Percentiles rank a stretch among this genome's conserved stretches.
phyloP scores from a whole-genome alignment of 2,329 filamentous ascomycete genomes.

The Aspergillus sojae region DNA sequence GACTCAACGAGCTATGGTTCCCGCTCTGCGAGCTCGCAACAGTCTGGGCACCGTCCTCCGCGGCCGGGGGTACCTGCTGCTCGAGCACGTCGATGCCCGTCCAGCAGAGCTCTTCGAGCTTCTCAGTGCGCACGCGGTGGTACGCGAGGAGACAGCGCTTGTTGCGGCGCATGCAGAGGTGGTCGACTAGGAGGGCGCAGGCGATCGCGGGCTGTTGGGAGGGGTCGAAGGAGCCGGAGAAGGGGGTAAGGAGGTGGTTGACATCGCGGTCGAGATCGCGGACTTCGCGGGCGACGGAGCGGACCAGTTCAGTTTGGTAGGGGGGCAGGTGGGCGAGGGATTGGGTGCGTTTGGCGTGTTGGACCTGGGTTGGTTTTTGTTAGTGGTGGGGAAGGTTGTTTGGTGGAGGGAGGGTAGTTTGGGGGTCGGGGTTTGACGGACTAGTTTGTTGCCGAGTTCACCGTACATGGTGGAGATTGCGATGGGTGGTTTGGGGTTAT shows the following conservation, averaged over 20 bases:
- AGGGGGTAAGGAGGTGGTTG: conserved; percentile 74
- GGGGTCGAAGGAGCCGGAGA: conserved; percentile 83
- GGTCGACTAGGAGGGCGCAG: conserved; percentile 87
- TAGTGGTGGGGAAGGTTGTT: not conserved
- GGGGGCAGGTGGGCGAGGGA: conserved; percentile 82
- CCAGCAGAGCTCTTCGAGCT: conserved; percentile 93
- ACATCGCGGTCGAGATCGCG: conserved; percentile 90
- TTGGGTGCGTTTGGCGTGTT: conserved; percentile 94
- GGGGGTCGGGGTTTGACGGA: conserved; percentile 42
- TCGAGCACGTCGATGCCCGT: conserved; percentile 82
- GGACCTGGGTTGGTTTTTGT: conserved; percentile 58
- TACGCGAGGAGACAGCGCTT: conserved; percentile 95
- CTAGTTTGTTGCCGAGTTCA: conserved; percentile 82
- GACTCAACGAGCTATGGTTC: conserved; percentile 74
- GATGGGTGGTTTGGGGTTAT: no score
- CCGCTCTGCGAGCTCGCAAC: conserved; percentile 51
- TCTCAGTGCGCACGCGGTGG: conserved; percentile 85
- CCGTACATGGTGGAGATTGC: conserved; percentile 69
- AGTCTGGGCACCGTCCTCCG: conserved; percentile 35
- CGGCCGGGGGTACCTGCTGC: conserved; percentile 57
- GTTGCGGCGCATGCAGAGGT: conserved; percentile 92
- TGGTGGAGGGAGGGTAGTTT: not conserved
- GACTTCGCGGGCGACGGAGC: conserved; percentile 84
- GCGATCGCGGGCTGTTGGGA: conserved; percentile 79
- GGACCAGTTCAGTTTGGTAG: conserved; percentile 90